Percentiles rank a stretch among this genome's conserved stretches.
phyloP scores from a whole-genome alignment of 192 early-diverging fungal genomes.

The Coemansia erecta region DNA sequence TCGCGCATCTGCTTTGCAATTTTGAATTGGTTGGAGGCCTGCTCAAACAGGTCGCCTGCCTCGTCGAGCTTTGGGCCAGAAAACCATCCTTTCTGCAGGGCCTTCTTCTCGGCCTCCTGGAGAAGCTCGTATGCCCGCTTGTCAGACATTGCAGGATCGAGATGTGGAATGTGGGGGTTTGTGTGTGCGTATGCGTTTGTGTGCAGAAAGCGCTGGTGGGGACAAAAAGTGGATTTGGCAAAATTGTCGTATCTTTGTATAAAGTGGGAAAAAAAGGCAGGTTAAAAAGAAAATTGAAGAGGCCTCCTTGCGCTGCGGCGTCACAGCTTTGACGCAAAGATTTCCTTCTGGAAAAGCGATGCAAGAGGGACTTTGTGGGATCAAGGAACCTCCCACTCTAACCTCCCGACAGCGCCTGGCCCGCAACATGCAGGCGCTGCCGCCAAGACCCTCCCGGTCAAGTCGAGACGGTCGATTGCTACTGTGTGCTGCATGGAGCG shows the following conservation, averaged over 20 bases:
- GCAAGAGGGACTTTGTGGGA: too few species aligned
- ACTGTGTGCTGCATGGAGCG: not conserved
- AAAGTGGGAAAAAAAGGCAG: not conserved
- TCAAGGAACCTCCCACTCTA: too few species aligned
- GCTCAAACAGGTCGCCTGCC: constrained; percentile 87
- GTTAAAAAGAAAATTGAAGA: not conserved
- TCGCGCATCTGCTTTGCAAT: constrained; percentile 87
- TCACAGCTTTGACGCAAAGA: not conserved
- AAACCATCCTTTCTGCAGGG: constrained; percentile 64
- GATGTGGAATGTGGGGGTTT: not conserved
- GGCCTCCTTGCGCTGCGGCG: too few species aligned
- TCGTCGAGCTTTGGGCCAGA: constrained; percentile 88
- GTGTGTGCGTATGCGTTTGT: not conserved
- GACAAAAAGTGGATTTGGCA: not conserved
- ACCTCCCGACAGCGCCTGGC: too few species aligned
- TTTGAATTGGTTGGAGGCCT: constrained; percentile 93
- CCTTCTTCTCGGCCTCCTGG: constrained; percentile 70
- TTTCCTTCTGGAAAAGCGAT: not conserved
- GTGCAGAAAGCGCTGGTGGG: not conserved
- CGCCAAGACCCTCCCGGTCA: too few species aligned
- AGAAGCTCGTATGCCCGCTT: constrained; percentile 52
- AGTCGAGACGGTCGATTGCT: too few species aligned
- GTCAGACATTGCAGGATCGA: constrained; percentile 21
- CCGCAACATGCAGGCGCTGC: too few species aligned
- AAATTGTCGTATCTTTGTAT: not conserved